Conservation (phyloP, 1,284 basidiomycete genomes). For the Ustilago sp. region DNA sequence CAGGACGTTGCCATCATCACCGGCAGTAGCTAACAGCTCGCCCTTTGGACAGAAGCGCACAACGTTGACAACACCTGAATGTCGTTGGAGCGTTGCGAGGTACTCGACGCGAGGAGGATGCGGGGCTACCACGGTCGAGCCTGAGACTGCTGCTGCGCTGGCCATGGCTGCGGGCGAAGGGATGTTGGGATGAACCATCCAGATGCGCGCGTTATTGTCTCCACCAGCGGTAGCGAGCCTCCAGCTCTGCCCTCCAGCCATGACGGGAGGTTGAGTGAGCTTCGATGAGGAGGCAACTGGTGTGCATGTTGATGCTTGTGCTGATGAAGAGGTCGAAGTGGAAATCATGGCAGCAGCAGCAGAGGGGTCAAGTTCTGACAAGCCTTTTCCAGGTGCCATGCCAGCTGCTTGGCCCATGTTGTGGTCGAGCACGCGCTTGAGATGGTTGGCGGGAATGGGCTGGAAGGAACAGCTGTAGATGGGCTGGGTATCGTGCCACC, state of each 20-base stretch:
- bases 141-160: slow-evolving; percentile 75
- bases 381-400: slow-evolving; percentile 57
- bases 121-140: slow-evolving; percentile 73
- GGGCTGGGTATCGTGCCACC: slow-evolving; percentile 69
- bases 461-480: slow-evolving; percentile 68
- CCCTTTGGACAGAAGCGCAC: slow-evolving; percentile 86
- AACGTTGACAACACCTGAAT: slow-evolving; percentile 95
- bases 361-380: slow-evolving; percentile 38
- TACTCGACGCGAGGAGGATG: slow-evolving; percentile 88
- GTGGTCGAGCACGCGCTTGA: slow-evolving; percentile 64
- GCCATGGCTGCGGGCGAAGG: slow-evolving; percentile 70
- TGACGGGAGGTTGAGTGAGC: slow-evolving; percentile 48
- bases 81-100: slow-evolving; percentile 89
- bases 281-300: slow-evolving; percentile 42
- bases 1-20: slow-evolving; percentile 94
- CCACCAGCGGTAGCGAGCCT: slow-evolving; percentile 93
- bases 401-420: slow-evolving; percentile 67
- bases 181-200: slow-evolving; percentile 69
- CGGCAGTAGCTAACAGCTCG: slow-evolving; percentile 64
- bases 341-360: slow-evolving; percentile 20
- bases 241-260: slow-evolving; percentile 75
- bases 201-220: slow-evolving; percentile 87
- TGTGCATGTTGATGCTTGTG: slow-evolving; percentile 16
- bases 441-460: slow-evolving; percentile 58
- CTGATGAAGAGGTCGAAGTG: slow-evolving; percentile 5